Evolutionary conservation across 176 grass and related monocot genomes (phyloP).

Genomic region (Tillandsia fasciculata): DNA sequence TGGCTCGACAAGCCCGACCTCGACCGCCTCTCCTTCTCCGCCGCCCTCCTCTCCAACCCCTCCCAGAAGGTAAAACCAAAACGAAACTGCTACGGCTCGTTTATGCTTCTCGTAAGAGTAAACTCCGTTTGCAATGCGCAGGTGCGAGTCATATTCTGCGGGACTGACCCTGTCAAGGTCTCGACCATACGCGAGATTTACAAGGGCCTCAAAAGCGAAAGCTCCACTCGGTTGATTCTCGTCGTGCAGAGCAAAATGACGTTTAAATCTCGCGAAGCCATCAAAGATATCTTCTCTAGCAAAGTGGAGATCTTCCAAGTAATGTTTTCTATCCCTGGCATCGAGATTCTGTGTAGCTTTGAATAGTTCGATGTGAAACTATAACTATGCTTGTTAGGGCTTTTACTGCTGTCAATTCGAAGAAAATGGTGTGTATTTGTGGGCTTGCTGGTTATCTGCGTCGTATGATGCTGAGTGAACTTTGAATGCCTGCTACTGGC

Average conservation of each 20-base stretch:
- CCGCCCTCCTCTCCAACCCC: conserved; percentile 32
- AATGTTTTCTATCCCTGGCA: conserved; percentile 1
- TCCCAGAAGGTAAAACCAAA: conserved; percentile 41
- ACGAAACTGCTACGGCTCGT: too few relatives aligned
- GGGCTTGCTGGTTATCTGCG: too few relatives aligned
- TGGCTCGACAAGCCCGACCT: conserved; percentile 30
- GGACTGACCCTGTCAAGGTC: conserved; percentile 49
- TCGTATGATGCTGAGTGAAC: too few relatives aligned
- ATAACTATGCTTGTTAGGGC: too few relatives aligned
- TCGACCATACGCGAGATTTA: conserved; percentile 42
- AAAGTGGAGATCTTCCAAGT: conserved; percentile 80
- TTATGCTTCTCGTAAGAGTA: neutral
- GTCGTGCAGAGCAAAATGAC: conserved; percentile 52
- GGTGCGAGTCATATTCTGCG: conserved; percentile 60
- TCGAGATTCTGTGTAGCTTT: too few relatives aligned
- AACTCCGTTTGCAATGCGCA: conserved; percentile 20
- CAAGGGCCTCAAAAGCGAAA: conserved; percentile 22
- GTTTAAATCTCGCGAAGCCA: conserved; percentile 43
- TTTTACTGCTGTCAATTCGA: too few relatives aligned
- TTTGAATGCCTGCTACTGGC: too few relatives aligned
- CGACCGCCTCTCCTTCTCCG: conserved; percentile 45
- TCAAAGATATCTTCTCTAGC: conserved; percentile 64
- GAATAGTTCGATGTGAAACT: too few relatives aligned
- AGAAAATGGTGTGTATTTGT: too few relatives aligned
- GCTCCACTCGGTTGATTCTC: conserved; percentile 49